A percentile compares a stretch with the other conserved stretches of the same genome.
Conservation (phyloP, 768 basidiomycete species). For the Coprinopsis strossmayeri region DNA sequence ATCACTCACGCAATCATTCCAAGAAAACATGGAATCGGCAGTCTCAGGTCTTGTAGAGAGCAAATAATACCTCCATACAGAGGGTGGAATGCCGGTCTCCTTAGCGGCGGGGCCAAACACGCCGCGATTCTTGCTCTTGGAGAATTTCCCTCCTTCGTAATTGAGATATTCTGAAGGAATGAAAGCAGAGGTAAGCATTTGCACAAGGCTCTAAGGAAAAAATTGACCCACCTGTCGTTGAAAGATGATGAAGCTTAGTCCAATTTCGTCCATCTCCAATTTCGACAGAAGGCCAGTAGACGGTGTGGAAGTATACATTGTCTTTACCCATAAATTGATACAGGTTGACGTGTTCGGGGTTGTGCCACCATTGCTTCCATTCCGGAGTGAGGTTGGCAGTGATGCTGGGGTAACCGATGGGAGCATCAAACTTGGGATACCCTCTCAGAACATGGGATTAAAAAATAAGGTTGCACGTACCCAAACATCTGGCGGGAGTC, state of each 20-base stretch:
- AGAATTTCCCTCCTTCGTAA: constrained; percentile 98
- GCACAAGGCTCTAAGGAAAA: not conserved
- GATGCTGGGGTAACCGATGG: constrained; percentile 95
- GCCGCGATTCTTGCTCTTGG: constrained; percentile 93
- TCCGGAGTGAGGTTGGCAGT: constrained; percentile 92
- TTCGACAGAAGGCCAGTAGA: constrained; percentile 88
- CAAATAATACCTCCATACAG: constrained; percentile 97
- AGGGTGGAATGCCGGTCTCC: constrained; percentile 88
- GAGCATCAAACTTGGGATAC: constrained; percentile 80
- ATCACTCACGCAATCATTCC: constrained; percentile 80
- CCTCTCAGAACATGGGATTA: constrained; percentile 11
- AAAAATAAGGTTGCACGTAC: constrained; percentile 37
- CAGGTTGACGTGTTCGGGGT: constrained; percentile 79
- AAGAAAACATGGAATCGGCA: constrained; percentile 93
- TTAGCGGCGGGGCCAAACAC: constrained; percentile 94
- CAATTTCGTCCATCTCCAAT: constrained; percentile 86
- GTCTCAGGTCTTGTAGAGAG: constrained; percentile 90
- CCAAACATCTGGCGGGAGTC: constrained; percentile 73
- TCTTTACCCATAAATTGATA: constrained; percentile 99
- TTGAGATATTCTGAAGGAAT: constrained; percentile 92
- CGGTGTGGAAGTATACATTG: constrained; percentile 97
- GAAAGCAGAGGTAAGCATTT: not conserved
- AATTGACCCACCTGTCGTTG: constrained; percentile 72
- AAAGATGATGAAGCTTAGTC: constrained; percentile 92
- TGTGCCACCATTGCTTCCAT: constrained; percentile 98